Evolutionary conservation across 2,329 filamentous ascomycete species (phyloP).

Genomic region (Sarocladium strictum): DNA sequence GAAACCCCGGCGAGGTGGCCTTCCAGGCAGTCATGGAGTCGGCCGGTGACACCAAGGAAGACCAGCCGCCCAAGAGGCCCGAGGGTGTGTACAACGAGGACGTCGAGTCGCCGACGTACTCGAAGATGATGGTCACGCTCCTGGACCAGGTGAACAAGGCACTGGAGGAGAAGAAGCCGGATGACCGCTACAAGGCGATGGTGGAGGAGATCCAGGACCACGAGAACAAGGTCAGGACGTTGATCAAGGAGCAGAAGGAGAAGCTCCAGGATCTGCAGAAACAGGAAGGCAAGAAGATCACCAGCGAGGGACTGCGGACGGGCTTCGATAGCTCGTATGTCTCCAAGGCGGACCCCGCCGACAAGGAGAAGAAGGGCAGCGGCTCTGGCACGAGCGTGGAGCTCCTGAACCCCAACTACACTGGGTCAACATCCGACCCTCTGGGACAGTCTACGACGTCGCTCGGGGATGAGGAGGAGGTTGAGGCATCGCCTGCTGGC

Average conservation of each 20-base stretch:
- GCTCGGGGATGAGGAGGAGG: constrained; percentile 60
- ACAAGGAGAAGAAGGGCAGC: constrained; percentile 36
- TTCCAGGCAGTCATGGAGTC: constrained; percentile 87
- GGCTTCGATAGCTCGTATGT: constrained; percentile 88
- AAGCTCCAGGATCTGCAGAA: constrained; percentile 80
- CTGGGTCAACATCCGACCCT: constrained; percentile 12
- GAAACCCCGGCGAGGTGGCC: constrained; percentile 71
- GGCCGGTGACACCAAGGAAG: constrained; percentile 64
- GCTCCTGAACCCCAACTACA: constrained; percentile 65
- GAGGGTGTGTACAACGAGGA: constrained; percentile 72
- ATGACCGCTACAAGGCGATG: constrained; percentile 67
- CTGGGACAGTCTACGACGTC: constrained; percentile 10
- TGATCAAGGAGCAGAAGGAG: constrained; percentile 68
- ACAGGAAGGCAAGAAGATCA: constrained; percentile 85
- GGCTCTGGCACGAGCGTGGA: constrained; percentile 47
- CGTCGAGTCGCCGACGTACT: constrained; percentile 69
- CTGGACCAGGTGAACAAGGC: constrained; percentile 87
- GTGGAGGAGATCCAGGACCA: constrained; percentile 73
- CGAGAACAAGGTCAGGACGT: constrained; percentile 65
- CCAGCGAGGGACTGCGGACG: constrained; percentile 80
- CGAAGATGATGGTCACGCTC: constrained; percentile 96
- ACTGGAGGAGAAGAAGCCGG: constrained; percentile 68
- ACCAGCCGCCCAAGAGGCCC: constrained; percentile 67
- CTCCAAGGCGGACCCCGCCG: constrained; percentile 48
- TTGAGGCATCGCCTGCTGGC: constrained; percentile 72